A percentile compares a stretch with the other conserved stretches of the same genome.
These are phyloP conservation scores for Hirsutella rhossiliensis DNA, from an alignment of 2,329 filamentous ascomycete genomes.

Conservation along the genomic window DNA sequence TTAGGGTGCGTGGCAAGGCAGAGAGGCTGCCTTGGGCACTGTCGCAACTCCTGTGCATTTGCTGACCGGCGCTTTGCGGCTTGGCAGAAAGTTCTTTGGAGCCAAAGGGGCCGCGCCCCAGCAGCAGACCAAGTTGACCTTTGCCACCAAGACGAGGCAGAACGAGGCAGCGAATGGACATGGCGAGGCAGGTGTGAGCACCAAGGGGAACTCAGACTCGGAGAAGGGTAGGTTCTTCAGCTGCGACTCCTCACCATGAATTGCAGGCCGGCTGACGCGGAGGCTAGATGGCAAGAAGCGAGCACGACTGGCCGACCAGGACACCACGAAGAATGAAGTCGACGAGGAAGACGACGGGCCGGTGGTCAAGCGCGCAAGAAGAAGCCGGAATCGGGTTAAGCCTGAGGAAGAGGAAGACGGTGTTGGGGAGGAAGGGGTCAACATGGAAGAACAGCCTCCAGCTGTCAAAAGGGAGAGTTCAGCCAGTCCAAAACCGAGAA, in stretches of 20 bases:
- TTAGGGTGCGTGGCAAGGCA: constrained; percentile 46
- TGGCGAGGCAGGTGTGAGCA: constrained; percentile 13
- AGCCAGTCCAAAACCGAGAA: constrained; percentile 11
- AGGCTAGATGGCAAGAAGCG: constrained; percentile 35
- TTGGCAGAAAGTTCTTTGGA: constrained; percentile 72
- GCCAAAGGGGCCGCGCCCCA: constrained; percentile 42
- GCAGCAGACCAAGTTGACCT: constrained; percentile 70
- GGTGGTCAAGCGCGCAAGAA: constrained; percentile 43
- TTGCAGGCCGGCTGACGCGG: not conserved
- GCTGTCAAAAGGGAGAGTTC: constrained; percentile 5
- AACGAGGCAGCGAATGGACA: constrained; percentile 19
- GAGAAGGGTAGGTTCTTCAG: constrained; percentile 21
- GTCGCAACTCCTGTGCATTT: too few relatives aligned
- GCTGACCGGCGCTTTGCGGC: not conserved
- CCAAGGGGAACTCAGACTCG: constrained; percentile 25
- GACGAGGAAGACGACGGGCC: constrained; percentile 49
- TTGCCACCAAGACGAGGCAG: constrained; percentile 46
- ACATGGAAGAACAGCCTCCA: constrained; percentile 7
- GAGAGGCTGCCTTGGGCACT: not conserved
- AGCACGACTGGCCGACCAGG: constrained; percentile 13
- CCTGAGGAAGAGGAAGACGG: constrained; percentile 42
- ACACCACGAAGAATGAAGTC: constrained; percentile 34
- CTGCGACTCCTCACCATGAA: not conserved
- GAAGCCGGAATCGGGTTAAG: constrained; percentile 29
- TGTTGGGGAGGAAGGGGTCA: constrained; percentile 22